A percentile compares a stretch with the other conserved stretches of the same genome.
Evolutionary conservation across 495 filamentous ascomycete species (phyloP).

Genomic region (Pyronema omphalodes): DNA sequence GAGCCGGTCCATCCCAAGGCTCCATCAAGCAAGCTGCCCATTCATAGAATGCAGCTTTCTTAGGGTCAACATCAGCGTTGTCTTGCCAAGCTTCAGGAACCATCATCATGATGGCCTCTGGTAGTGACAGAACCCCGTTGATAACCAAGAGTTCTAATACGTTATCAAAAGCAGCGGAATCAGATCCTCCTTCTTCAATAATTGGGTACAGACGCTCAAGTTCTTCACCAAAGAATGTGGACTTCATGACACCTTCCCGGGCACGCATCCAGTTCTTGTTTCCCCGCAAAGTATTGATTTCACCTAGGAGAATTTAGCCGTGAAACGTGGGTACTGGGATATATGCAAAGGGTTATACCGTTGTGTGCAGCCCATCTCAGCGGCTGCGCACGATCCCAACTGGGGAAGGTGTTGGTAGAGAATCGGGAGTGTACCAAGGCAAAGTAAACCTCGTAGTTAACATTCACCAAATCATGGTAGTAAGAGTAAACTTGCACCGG

Average conservation of each 20-base stretch:
- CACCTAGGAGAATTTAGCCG: conserved; percentile 36
- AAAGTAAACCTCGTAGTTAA: conserved; percentile 96
- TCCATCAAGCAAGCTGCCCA: conserved; percentile 99
- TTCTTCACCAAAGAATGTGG: conserved; percentile 81
- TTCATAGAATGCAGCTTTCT: conserved; percentile 96
- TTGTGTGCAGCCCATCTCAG: conserved; percentile 97
- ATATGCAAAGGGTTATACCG: conserved; percentile 34
- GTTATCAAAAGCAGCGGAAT: conserved; percentile 97
- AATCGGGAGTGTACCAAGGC: conserved; percentile 96
- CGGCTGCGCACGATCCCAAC: conserved; percentile 96
- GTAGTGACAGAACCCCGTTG: conserved; percentile 91
- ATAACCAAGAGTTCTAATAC: conserved; percentile 88
- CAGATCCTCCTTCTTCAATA: conserved; percentile 91
- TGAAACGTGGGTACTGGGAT: conserved; percentile 1
- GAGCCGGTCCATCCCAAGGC: conserved; percentile 93
- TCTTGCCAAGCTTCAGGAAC: conserved; percentile 98
- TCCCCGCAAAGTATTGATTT: conserved; percentile 94
- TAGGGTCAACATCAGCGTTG: conserved; percentile 76
- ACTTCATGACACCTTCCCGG: conserved; percentile 88
- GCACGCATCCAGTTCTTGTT: conserved; percentile 99
- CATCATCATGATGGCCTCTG: conserved; percentile 98
- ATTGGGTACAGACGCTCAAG: conserved; percentile 85
- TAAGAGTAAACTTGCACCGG: conserved; percentile 98
- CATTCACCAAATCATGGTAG: conserved; percentile 92
- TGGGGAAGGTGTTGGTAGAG: conserved; percentile 97